Evolutionary conservation across 2,329 filamentous ascomycete species (phyloP), one percentile per base, ranked within the genome.

Genomic region (Sporothrix brasiliensis): DNA sequence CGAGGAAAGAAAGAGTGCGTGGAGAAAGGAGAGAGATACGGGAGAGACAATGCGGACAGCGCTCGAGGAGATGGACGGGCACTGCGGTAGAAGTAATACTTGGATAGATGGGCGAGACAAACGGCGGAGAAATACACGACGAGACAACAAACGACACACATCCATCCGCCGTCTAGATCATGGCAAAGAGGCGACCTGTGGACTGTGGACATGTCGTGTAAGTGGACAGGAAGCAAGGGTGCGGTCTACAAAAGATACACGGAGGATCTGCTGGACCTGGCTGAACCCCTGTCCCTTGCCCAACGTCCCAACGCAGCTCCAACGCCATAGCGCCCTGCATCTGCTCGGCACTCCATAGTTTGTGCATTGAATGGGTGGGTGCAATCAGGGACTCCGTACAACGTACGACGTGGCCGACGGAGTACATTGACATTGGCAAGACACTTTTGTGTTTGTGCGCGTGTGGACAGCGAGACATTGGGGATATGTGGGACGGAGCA

Each of bases 71-170:
- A 67, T 52, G 21, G n/a, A n/a, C 66, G 66, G 52, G 66, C 47
- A 53, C 49, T 30, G 54, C 63, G 27, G 63, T 67, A 67, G 30
- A 68, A 56, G 30, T 56, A 68, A 16, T 50, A 41, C 14, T 60
- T 63, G 58, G 21, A 21, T 11, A 47, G n/a, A 27, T 13, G 54
- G 9, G 4, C 13, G 24, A 50, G 60, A 34, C 21, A 65, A 10
- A n/a, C 21, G 30, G 34, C 30, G 19, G n/a, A 30, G 63, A 52
- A 9, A 52, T 21, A 41, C 9, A 41, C 34, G 21, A 27, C 21
- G 4, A 61, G 16, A 21, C 10, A 27, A 9, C 24, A 61, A 19
- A 16, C 7, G 53, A n/a, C 47, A 11, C 44, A 24, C 47, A 41
- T 49, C 44, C 61, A 65, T 44, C 24, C 11, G 41, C 11, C 41